A percentile compares a stretch with the other conserved stretches of the same genome.
phyloP scores from a whole-genome alignment of 148 eudicot species.

The Rhododendron simsii region DNA sequence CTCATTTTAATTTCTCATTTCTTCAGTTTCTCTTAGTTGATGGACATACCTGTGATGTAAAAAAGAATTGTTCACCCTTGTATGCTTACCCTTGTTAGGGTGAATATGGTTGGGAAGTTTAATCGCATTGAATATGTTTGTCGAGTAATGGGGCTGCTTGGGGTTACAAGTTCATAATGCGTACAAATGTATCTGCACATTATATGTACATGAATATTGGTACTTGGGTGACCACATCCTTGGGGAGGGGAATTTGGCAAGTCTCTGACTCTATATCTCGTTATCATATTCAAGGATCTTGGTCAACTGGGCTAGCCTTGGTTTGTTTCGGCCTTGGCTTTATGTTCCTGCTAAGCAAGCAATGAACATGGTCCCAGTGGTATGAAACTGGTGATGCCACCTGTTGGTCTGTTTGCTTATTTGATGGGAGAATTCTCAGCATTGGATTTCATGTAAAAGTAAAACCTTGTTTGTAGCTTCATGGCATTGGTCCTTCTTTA shows the following conservation, averaged over 20 bases:
- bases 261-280: not conserved
- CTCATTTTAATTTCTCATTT: not conserved
- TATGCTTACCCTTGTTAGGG: not conserved
- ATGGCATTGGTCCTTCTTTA: not conserved
- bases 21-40: not conserved
- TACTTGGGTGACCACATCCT: not conserved
- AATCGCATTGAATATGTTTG: not conserved
- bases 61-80: not conserved
- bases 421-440: not conserved
- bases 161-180: not conserved
- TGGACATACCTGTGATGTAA: not conserved
- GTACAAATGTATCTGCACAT: not conserved
- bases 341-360: not conserved
- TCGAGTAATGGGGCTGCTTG: constrained; percentile 2
- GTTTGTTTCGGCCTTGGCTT: not conserved
- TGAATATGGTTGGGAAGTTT: not conserved
- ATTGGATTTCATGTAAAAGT: not conserved
- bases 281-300: not conserved
- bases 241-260: not conserved
- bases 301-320: not conserved
- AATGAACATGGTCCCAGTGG: not conserved
- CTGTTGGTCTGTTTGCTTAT: not conserved
- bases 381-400: not conserved
- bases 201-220: not conserved
- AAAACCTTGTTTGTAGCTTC: not conserved